These are phyloP conservation scores for Echeveria elegans DNA, from an alignment of 164 flowering plant genomes.

Conservation along the genomic window DNA sequence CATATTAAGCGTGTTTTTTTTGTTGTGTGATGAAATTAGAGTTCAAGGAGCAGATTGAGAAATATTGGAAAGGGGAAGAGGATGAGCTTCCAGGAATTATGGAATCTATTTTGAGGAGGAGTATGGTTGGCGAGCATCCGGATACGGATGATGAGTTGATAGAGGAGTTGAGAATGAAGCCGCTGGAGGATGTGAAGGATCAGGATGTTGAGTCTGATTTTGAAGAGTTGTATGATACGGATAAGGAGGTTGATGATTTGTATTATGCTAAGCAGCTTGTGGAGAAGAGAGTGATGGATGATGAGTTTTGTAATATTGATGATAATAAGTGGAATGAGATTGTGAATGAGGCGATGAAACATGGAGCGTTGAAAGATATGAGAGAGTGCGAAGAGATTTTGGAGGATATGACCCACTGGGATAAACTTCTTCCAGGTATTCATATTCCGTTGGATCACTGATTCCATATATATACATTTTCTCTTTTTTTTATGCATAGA, in stretches of 20 bases:
- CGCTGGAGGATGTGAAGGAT: constrained; percentile 42
- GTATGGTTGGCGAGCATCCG: constrained; percentile 46
- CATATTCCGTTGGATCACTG: not conserved
- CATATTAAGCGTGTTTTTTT: too few species aligned
- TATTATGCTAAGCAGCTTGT: constrained; percentile 50
- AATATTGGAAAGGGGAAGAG: constrained; percentile 51
- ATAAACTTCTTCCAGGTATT: constrained; percentile 89
- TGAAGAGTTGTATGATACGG: constrained; percentile 49
- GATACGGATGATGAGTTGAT: constrained; percentile 67
- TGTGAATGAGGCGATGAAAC: constrained; percentile 50
- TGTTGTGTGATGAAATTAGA: constrained; percentile 23
- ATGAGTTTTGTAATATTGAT: constrained; percentile 65
- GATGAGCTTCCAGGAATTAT: constrained; percentile 42
- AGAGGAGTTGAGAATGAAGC: constrained; percentile 37
- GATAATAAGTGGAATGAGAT: constrained; percentile 71
- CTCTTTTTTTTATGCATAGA: not conserved
- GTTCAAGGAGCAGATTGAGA: constrained; percentile 37
- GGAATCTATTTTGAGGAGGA: constrained; percentile 52
- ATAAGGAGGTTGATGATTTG: constrained; percentile 73
- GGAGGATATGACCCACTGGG: constrained; percentile 88
- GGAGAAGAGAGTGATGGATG: constrained; percentile 40
- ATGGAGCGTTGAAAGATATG: constrained; percentile 53
- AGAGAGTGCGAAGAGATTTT: constrained; percentile 66
- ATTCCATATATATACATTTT: not conserved
- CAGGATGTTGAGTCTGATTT: constrained; percentile 56